Base-by-base conservation (phyloP, 2,329 filamentous ascomycete species). In the Lizonia empirigonia region DNA sequence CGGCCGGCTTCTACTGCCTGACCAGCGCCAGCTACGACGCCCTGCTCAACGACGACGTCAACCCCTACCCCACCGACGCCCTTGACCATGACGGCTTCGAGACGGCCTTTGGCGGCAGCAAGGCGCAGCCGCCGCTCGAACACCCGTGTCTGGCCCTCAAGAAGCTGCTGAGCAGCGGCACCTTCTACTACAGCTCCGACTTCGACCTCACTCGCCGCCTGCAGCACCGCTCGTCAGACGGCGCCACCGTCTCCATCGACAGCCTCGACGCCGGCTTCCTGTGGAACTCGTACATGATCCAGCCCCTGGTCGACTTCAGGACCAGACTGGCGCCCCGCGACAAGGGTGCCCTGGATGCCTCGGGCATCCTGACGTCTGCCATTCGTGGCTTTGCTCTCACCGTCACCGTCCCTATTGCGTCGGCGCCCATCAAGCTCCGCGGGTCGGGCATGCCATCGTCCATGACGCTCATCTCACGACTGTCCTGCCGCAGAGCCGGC, bases 271-370 rank as follows among this genome's bases (percentile, higher is more conserved):
- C 91, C 65, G 88, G 89, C 1, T 97, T 96, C 69, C 77, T 99
- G 15, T 99, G 94, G 94, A 99, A 99, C 69, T 95, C 91, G 3
- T 97, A 95, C 75, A 97, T 99, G 91, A 96, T 99, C 64, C 87
- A 89, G 58, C 92, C 94, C 5, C 80, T 99, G 45, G 87, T 97
- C 23, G 84, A 91, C 70, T 97, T 99, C 71, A 86, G 94, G 34
- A 91, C 88, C 23, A 84, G 90, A 15, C 80, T 99, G 37, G 83
- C 90, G 54, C 82, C 84, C 5, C 82, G 84, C 45, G 91, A 97
- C 62, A 88, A 87, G 60, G 82, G 85, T 53, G 86, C 85, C 4
- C 81, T 99, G n/a, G 94, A 99, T 76, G 80, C 82, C 3, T 96
- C 91, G 16, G 84, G 89, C 32, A 91, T 97, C 45, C 77, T 99